These are phyloP conservation scores for Ascodesmis nigricans DNA, from an alignment of 495 filamentous ascomycete species.

Conservation along the genomic window DNA sequence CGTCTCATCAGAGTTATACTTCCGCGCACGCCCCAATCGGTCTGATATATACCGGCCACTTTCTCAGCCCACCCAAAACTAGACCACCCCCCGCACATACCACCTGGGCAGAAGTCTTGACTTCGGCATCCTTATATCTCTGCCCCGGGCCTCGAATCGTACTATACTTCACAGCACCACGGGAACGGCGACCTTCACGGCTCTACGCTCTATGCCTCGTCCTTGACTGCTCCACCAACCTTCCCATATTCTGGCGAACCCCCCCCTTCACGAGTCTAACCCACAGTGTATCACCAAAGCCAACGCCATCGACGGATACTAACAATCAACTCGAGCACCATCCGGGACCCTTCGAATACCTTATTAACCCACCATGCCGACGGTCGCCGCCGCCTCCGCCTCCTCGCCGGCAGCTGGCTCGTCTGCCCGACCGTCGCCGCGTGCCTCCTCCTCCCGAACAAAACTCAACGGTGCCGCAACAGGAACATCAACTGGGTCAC, in stretches of 20 bases:
- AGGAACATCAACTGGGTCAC: constrained; percentile 12
- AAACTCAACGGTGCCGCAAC: constrained; percentile 13
- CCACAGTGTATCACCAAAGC: background rate
- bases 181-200: constrained; percentile 1
- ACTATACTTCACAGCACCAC: background rate
- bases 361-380: constrained; percentile 6
- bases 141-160: too few relatives aligned
- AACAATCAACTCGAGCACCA: too few relatives aligned
- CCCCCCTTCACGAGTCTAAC: background rate
- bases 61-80: too few relatives aligned
- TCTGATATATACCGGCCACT: too few relatives aligned
- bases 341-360: background rate
- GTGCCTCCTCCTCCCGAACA: constrained; percentile 22
- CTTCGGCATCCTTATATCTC: too few relatives aligned
- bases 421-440: constrained; percentile 19
- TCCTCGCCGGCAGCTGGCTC: constrained; percentile 22
- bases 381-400: constrained; percentile 17
- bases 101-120: too few relatives aligned
- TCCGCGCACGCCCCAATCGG: too few relatives aligned
- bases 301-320: too few relatives aligned
- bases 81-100: too few relatives aligned
- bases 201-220: constrained; percentile 4
- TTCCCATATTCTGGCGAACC: background rate
- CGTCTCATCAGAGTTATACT: too few relatives aligned
- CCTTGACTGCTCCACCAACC: background rate